phyloP scores from a whole-genome alignment of 805 yeast species.

The Metschnikowia lochheadii region DNA sequence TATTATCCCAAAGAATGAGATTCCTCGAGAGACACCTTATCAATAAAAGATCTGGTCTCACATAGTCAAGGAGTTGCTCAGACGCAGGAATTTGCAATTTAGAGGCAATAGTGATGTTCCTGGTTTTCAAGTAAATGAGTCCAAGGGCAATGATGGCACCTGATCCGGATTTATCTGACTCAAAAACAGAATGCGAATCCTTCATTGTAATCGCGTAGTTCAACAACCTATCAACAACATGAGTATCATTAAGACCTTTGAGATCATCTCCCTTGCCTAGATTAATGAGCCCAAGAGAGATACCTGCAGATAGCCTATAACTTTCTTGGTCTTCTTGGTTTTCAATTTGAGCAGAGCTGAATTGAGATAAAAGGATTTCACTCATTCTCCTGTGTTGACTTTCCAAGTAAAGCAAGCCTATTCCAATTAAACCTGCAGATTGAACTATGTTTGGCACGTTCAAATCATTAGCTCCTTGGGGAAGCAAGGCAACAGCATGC shows the following conservation, averaged over 20 bases:
- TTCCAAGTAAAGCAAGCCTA: conserved; percentile 77
- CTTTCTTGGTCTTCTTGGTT: conserved; percentile 64
- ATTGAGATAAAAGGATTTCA: conserved; percentile 68
- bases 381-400: conserved; percentile 85
- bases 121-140: conserved; percentile 68
- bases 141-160: conserved; percentile 78
- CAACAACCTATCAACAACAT: conserved; percentile 56
- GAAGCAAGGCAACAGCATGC: conserved; percentile 86
- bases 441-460: conserved; percentile 82
- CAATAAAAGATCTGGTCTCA: conserved; percentile 74
- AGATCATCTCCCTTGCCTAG: conserved; percentile 69
- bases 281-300: conserved; percentile 80
- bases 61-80: conserved; percentile 57
- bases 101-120: conserved; percentile 53
- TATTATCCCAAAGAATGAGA: conserved; percentile 67
- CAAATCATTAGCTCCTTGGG: conserved; percentile 85
- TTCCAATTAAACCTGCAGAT: conserved; percentile 86
- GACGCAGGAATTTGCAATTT: conserved; percentile 60
- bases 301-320: conserved; percentile 82
- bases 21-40: conserved; percentile 60
- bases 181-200: conserved; percentile 58
- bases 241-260: conserved; percentile 57
- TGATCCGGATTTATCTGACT: conserved; percentile 57
- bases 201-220: conserved; percentile 55
- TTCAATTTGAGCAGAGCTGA: conserved; percentile 54